Evolutionary conservation across 2,329 filamentous ascomycete genomes (phyloP).

Genomic region (Mycocentrospora acerina): DNA sequence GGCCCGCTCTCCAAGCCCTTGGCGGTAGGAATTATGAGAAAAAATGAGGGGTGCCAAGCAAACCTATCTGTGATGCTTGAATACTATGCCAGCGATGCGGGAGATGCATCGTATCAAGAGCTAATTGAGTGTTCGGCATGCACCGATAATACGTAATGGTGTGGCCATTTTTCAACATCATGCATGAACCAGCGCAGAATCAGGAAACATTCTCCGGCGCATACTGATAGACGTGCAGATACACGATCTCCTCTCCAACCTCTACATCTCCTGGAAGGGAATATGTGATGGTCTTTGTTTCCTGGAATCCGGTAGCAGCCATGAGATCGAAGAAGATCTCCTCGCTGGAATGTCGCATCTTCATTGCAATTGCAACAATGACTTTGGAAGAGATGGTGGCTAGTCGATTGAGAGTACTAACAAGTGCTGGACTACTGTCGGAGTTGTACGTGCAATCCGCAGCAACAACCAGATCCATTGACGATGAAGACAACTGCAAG

Average conservation of each 20-base stretch:
- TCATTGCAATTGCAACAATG: conserved; percentile 63
- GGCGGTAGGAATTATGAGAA: conserved; percentile 1
- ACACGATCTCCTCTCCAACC: conserved; percentile 26
- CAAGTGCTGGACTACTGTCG: conserved; percentile 64
- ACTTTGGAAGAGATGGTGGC: conserved; percentile 51
- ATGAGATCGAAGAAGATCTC: conserved; percentile 64
- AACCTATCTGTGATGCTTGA: too few species aligned
- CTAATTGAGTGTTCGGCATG: background rate
- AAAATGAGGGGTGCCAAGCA: conserved; percentile 1
- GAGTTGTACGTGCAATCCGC: conserved; percentile 75
- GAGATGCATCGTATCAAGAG: background rate
- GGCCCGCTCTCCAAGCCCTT: conserved; percentile 6
- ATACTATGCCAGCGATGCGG: too few species aligned
- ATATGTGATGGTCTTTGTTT: conserved; percentile 11
- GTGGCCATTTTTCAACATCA: background rate
- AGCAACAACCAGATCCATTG: conserved; percentile 62
- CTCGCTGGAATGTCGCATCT: conserved; percentile 68
- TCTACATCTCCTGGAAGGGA: conserved; percentile 31
- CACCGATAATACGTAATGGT: background rate
- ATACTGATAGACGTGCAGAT: conserved; percentile 31
- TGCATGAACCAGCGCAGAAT: too few species aligned
- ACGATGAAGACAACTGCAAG: conserved; percentile 1
- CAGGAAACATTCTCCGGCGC: too few species aligned
- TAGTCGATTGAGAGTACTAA: conserved; percentile 57
- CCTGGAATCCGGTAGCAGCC: conserved; percentile 30